Percentiles rank a stretch among this genome's conserved stretches.
These are phyloP conservation scores for Takashimella tepidaria DNA, from an alignment of 1,284 basidiomycete species.

Conservation along the genomic window DNA sequence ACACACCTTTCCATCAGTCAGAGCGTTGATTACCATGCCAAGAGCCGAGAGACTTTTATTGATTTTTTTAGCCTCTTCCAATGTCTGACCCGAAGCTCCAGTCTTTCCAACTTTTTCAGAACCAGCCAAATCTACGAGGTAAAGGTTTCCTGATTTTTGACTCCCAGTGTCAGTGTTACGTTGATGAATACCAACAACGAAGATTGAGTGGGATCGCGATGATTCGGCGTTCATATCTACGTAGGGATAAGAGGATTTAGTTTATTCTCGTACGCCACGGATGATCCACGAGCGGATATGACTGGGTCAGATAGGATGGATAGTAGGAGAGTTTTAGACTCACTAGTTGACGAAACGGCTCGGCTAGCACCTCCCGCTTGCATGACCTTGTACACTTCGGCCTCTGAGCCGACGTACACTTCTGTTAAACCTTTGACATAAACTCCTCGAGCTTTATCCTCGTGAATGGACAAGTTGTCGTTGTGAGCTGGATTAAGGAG, in stretches of 20 bases:
- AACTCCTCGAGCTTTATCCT: constrained; percentile 95
- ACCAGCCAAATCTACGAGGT: constrained; percentile 96
- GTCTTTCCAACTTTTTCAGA: constrained; percentile 99
- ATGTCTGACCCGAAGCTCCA: constrained; percentile 94
- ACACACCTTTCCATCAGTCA: constrained; percentile 88
- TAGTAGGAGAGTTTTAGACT: constrained; percentile 47
- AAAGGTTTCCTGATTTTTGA: constrained; percentile 93
- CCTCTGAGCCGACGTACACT: constrained; percentile 92
- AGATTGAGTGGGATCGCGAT: constrained; percentile 98
- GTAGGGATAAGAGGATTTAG: constrained; percentile 8
- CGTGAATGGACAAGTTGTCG: constrained; percentile 97
- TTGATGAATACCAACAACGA: constrained; percentile 95
- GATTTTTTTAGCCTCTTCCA: constrained; percentile 99
- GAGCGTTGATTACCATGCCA: constrained; percentile 98
- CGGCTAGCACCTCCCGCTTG: constrained; percentile 86
- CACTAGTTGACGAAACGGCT: constrained; percentile 92
- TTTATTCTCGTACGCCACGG: no score
- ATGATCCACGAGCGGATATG: not conserved
- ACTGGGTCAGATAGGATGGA: no score
- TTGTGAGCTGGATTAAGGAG: constrained; percentile 98
- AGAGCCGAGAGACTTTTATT: constrained; percentile 97
- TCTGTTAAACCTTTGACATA: constrained; percentile 98
- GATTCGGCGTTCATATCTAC: constrained; percentile 99
- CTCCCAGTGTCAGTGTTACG: constrained; percentile 93
- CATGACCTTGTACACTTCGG: constrained; percentile 99